These are phyloP conservation scores for Rhodotorula sphaerocarpa DNA, from an alignment of 768 basidiomycete genomes.

Conservation along the genomic window DNA sequence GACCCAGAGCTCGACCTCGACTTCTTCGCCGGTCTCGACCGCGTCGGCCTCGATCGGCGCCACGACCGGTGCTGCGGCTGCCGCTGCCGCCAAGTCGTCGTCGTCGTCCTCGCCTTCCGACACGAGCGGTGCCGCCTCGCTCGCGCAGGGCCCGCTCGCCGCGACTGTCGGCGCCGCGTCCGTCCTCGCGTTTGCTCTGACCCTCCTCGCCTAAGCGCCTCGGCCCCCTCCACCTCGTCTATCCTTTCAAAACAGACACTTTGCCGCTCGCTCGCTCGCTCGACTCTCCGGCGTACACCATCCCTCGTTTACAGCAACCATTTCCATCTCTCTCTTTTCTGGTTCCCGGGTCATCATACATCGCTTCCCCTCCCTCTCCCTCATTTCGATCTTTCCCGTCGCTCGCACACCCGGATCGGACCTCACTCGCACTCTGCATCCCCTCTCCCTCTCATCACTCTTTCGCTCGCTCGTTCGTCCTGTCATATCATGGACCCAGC, in stretches of 20 bases:
- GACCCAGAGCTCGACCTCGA: not conserved
- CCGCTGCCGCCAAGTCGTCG: not conserved
- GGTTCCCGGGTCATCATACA: too few relatives aligned
- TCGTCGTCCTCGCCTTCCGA: not conserved
- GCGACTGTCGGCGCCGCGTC: not conserved
- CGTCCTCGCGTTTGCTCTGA: not conserved
- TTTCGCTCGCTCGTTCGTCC: too few relatives aligned
- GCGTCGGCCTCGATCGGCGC: not conserved
- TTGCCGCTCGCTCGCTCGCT: not conserved
- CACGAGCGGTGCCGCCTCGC: not conserved
- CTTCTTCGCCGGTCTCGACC: not conserved
- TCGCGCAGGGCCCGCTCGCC: not conserved
- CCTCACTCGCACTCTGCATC: not conserved
- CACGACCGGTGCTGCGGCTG: too few relatives aligned
- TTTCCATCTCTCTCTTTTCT: too few relatives aligned
- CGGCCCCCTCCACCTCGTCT: too few relatives aligned
- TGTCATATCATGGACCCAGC: too few relatives aligned
- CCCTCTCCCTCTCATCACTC: not conserved
- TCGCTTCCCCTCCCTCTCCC: too few relatives aligned
- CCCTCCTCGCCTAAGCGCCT: not conserved
- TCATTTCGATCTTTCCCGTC: too few relatives aligned
- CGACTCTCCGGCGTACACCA: not conserved
- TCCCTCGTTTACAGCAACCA: too few relatives aligned
- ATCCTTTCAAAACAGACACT: too few relatives aligned
- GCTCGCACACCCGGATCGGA: not conserved